Percentiles rank a stretch among this genome's conserved stretches.
Evolutionary conservation across 352 stramenopile genomes (phyloP).

Genomic region (Phytopythium ostracodes): DNA sequence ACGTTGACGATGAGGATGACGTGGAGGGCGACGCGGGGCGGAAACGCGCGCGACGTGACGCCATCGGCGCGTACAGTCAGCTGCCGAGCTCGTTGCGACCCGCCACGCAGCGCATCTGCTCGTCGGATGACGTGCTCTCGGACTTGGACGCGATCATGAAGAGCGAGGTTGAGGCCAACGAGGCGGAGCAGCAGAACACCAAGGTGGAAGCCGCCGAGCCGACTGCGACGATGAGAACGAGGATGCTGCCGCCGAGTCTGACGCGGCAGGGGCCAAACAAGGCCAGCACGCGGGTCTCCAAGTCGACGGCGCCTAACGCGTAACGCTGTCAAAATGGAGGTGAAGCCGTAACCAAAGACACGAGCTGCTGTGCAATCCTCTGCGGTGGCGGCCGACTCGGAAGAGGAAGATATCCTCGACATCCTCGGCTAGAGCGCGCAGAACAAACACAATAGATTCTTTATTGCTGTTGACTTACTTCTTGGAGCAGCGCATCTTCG

Average conservation of each 20-base stretch:
- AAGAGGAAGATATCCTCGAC: constrained; percentile 58
- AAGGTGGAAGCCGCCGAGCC: constrained; percentile 1
- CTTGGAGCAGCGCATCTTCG: constrained; percentile 2
- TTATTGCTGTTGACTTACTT: neutral
- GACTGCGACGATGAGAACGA: neutral
- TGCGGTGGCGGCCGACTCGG: constrained; percentile 19
- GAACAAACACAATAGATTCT: neutral
- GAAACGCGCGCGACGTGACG: constrained; percentile 15
- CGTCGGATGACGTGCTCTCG: constrained; percentile 33
- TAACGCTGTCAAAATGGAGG: neutral
- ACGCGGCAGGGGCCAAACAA: neutral
- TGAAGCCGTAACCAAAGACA: neutral
- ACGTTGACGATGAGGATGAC: constrained; percentile 1
- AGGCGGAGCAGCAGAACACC: constrained; percentile 8
- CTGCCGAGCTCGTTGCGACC: constrained; percentile 17
- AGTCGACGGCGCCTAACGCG: neutral
- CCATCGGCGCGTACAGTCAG: constrained; percentile 34
- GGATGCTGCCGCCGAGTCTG: neutral
- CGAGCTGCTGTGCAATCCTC: neutral
- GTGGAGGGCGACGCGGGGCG: constrained; percentile 9
- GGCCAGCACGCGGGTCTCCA: neutral
- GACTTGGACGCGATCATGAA: constrained; percentile 46
- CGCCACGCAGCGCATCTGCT: constrained; percentile 30
- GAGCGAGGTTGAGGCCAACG: constrained; percentile 21
- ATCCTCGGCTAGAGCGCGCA: constrained; percentile 18